A percentile compares a stretch with the other conserved stretches of the same genome.
phyloP scores from a whole-genome alignment of 495 filamentous ascomycete species.

The Hamigera avellanea region DNA sequence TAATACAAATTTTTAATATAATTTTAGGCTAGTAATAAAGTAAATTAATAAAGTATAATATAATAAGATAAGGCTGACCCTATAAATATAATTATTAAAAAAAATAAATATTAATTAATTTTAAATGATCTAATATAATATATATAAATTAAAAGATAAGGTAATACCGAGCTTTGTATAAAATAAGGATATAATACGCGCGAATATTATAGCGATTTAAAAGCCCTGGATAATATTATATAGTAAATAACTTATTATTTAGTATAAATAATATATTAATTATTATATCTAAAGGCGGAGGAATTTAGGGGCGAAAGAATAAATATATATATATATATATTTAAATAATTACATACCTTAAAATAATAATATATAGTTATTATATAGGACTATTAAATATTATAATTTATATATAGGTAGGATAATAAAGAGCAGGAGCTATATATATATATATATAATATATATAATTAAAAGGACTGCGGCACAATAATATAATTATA shows the following conservation, averaged over 20 bases:
- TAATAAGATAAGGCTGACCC: too few relatives aligned
- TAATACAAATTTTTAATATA: too few relatives aligned
- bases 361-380: background rate
- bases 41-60: too few relatives aligned
- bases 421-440: background rate
- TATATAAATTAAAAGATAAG: conserved; percentile 6
- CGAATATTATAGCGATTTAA: conserved; percentile 11
- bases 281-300: conserved; percentile 3
- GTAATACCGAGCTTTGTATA: conserved; percentile 11
- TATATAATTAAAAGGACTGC: conserved; percentile 2
- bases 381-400: background rate
- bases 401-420: background rate
- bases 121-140: conserved; percentile 9
- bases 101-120: background rate
- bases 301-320: background rate
- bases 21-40: too few relatives aligned
- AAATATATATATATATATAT: conserved; percentile 5
- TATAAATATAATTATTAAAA: too few relatives aligned
- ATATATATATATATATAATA: conserved; percentile 3
- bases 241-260: conserved; percentile 10
- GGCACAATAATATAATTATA: background rate
- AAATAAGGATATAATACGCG: conserved; percentile 3
- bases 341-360: background rate
- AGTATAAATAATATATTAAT: conserved; percentile 2
- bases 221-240: conserved; percentile 9